Percentiles rank a stretch among this genome's conserved stretches.
Evolutionary conservation across 805 yeast species (phyloP).

Genomic region (Sugiyamaella smithiae): DNA sequence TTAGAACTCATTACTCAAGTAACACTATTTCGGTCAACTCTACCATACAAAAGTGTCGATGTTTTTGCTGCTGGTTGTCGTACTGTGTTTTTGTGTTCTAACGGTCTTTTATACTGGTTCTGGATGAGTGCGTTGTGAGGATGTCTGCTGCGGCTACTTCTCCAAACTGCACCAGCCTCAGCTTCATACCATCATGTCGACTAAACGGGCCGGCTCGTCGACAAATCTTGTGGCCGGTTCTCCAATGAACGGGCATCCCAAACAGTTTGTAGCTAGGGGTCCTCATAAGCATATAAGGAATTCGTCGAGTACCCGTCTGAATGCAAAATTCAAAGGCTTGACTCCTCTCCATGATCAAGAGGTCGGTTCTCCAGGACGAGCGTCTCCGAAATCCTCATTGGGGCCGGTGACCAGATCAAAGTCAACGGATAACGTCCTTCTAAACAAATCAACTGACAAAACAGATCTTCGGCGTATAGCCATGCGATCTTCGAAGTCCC

Average conservation of each 20-base stretch:
- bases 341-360: constrained; percentile 12
- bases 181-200: constrained; percentile 1
- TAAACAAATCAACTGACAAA: constrained; percentile 6
- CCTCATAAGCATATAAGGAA: constrained; percentile 8
- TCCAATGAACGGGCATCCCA: not conserved
- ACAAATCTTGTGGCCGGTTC: not conserved
- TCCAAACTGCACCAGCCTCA: too few relatives aligned
- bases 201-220: not conserved
- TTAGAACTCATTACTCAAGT: too few relatives aligned
- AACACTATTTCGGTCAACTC: too few relatives aligned
- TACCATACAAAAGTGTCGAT: too few relatives aligned
- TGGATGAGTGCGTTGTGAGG: too few relatives aligned
- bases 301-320: constrained; percentile 15
- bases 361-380: not conserved
- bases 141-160: too few relatives aligned
- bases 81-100: too few relatives aligned
- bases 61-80: too few relatives aligned
- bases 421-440: constrained; percentile 16
- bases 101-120: too few relatives aligned
- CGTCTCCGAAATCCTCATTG: constrained; percentile 1
- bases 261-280: constrained; percentile 1
- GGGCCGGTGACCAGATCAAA: constrained; percentile 17
- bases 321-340: constrained; percentile 9
- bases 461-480: constrained; percentile 4
- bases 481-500: constrained; percentile 10